Evolutionary conservation across 2,329 filamentous ascomycete genomes (phyloP), one percentile per base, ranked within the genome.

Genomic region (Thermoascus crustaceus): DNA sequence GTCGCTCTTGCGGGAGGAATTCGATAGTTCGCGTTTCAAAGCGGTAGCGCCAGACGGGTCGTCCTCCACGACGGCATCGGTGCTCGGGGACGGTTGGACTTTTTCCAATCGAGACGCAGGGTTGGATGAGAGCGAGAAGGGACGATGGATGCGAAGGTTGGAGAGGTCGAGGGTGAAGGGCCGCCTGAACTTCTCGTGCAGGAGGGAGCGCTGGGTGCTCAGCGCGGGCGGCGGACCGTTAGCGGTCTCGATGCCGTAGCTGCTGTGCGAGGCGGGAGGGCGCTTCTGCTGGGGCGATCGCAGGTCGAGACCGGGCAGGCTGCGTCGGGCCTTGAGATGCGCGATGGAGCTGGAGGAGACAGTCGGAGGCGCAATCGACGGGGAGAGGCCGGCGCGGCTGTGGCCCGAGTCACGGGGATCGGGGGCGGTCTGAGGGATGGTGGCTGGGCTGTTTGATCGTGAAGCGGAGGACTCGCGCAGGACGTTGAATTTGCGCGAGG

Each of bases 171-270:
- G 47, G 41, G 44, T 48, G 33, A 53, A 45, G 23, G 54, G 54
- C 42, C 50, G 57, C 35, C 53, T 51, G 43, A 44, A 45, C 34
- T 48, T 50, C 46, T 60, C 54, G 38, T 62, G 55, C 46, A 57
- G 53, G 30, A 57, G 46, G 24, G 53, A 53, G 38, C 58, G 57
- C 38, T 67, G 67, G 34, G 68, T 70, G 40, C 68, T 65, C 39
- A 70, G 60, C n/a, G 68, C 63, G 39, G 70, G 64, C 34, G 68
- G 69, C 30, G 71, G 69, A 40, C 68, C 70, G 48, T 61, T 55
- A 38, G 59, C 63, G 19, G 64, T 69, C 50, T 68, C 65, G 58
- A 72, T 68, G 47, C 68, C 67, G 61, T 67, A 59, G 35, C 62
- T 66, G 45, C 63, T 68, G 43, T 62, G 61, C 32, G 67, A 70